Base-by-base conservation (phyloP, 1,284 basidiomycete genomes). In the Trametes versicolor region DNA sequence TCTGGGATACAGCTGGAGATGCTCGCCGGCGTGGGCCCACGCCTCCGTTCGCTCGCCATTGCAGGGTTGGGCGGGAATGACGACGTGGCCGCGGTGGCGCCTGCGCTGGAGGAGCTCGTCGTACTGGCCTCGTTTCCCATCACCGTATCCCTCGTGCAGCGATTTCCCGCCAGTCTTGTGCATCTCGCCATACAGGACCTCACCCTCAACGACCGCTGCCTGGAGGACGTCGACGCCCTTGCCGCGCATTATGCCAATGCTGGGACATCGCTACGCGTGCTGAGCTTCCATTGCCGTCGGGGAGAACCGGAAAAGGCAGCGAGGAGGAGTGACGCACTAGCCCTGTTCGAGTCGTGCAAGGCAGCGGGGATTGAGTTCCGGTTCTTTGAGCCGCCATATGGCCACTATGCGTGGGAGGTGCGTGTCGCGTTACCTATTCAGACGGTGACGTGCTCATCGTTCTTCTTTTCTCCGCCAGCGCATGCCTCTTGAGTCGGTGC, bases 381-480 rank as follows among this genome's bases (percentile, higher is more conserved):
- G 6, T 39, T 61, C 8, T 61, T 67, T 45, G 50, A 61, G 21
- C 65, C 65, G 5, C 54, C 55, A 4, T 67, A 63, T 23, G 65
- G 65, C 17, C n/a, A 36, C n/a, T 63, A 66, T 23, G 50, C 65
- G 4, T 58, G 65, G 39, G 65, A 67, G 62, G 65, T 67, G 58
- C 41, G 65, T 45, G 10, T 15, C 15, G 2, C 39, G 34, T n/a
- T 1, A 15, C 1, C 4, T 56, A 2, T 19, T 17, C 0, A 1
- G 15, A 19, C 21, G 3, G 1, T 19, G 41, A 27, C 4, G 45
- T 17, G 1, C 7, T 23, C 1, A 12, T 29, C 0, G 25, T 36
- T 10, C 17, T 29, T 10, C 21, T 15, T 8, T 34, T 32, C 17
- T 15, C n/a, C 10, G 3, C 13, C 23, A 66, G 64, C 29, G 41